Base-by-base conservation (phyloP, 2,329 filamentous ascomycete genomes). In the Pezicula neosporulosa region DNA sequence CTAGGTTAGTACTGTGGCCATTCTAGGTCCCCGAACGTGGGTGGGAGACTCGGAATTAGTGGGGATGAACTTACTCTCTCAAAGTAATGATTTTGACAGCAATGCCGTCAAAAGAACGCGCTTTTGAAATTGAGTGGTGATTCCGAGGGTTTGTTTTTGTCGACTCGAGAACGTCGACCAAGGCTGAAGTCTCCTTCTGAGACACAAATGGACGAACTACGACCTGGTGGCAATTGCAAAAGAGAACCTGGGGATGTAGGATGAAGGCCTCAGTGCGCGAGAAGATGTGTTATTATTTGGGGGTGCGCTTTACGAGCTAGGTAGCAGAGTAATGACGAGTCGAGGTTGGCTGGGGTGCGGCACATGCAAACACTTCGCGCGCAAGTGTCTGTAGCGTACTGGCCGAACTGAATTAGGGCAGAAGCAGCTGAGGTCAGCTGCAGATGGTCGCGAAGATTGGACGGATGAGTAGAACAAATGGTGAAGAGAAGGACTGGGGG, bases 61-160 rank as follows among this genome's bases (percentile, higher is more conserved):
- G 12, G 15, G 36, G 16, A n/a, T n/a, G n/a, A n/a, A n/a, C n/a
- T n/a, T n/a, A n/a, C n/a, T n/a, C n/a, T 62, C 60, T 66, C 63
- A 63, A 58, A 51, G 44, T 54, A 56, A 48, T 55, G 46, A 50
- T 46, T 49, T 90, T 93, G 90, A 95, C 90, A 92, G 90, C 87
- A 70, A 68, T 75, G 86, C 85, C 89, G 89, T 80, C 90, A 94
- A 95, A 87, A 78, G 90, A 96, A 86, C 90, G 90, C 90, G 90
- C 90, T 72, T 71, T 62, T 63, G 60, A 59, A 56, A 58, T 63
- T 58, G 59, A 57, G 57, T 52, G 47, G 54, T 50, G 56, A 51
- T 53, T 51, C 37, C 8, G n/a, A 30, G 44, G 38, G 48, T 54
- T 38, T 21, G 44, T 39, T 44, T 47, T 19, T 44, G 54, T 57